phyloP scores from a whole-genome alignment of 148 eudicot species.

The Camellia lanceoleosa region DNA sequence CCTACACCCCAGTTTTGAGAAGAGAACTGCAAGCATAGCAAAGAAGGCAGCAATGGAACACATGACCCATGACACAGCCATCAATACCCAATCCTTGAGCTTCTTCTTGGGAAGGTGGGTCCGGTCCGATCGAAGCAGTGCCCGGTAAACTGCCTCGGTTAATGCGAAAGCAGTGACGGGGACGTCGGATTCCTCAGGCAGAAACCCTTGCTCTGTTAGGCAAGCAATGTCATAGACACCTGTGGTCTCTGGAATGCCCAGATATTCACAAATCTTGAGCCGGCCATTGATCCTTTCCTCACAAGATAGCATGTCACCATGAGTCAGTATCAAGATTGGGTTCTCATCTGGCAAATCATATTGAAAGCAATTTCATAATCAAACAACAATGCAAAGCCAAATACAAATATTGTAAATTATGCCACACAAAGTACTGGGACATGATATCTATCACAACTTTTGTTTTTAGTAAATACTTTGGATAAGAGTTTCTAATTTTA shows the following conservation, averaged over 20 bases:
- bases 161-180: constrained; percentile 48
- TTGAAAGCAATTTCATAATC: not conserved
- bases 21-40: constrained; percentile 42
- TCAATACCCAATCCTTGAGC: constrained; percentile 27
- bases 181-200: constrained; percentile 50
- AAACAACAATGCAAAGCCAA: no score
- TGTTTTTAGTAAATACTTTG: no score
- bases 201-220: constrained; percentile 53
- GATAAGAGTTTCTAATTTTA: no score
- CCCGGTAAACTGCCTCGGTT: constrained; percentile 53
- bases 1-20: constrained; percentile 23
- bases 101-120: constrained; percentile 36
- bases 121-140: constrained; percentile 45
- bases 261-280: constrained; percentile 42
- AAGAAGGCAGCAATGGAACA: constrained; percentile 45
- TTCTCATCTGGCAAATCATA: constrained; percentile 41
- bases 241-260: constrained; percentile 53
- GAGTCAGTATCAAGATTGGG: constrained; percentile 63
- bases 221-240: constrained; percentile 69
- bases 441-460: no score
- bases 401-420: no score
- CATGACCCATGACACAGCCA: constrained; percentile 33
- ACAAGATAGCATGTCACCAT: constrained; percentile 49
- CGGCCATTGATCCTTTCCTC: constrained; percentile 51
- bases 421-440: no score